These are phyloP conservation scores for Rostrohypoxylon terebratum DNA, from an alignment of 495 filamentous ascomycete genomes.

Conservation along the genomic window DNA sequence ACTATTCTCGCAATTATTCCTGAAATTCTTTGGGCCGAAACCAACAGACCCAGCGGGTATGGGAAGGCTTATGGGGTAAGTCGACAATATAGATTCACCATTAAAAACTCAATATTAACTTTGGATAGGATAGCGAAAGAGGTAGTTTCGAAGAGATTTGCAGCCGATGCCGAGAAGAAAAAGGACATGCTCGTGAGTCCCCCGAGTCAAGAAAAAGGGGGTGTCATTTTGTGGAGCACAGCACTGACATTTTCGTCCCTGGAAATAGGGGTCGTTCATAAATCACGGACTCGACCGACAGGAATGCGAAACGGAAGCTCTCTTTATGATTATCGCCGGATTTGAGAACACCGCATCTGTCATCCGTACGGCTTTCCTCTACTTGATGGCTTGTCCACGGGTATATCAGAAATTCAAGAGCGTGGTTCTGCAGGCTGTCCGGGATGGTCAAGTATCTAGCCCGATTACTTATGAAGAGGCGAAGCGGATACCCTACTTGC, in stretches of 20 bases:
- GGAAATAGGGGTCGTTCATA: conserved; percentile 12
- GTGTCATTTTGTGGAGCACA: neutral
- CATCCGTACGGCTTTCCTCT: conserved; percentile 3
- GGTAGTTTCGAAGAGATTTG: neutral
- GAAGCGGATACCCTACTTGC: conserved; percentile 10
- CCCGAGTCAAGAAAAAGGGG: neutral
- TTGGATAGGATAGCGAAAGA: neutral
- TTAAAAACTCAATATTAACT: neutral
- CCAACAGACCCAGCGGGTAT: neutral
- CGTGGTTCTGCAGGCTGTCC: conserved; percentile 1
- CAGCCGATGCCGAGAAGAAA: neutral
- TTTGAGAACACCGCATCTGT: conserved; percentile 10
- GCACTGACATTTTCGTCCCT: neutral
- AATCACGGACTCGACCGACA: conserved; percentile 10
- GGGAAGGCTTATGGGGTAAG: conserved; percentile 11
- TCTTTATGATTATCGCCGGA: conserved; percentile 15
- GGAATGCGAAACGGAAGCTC: conserved; percentile 12
- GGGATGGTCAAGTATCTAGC: neutral
- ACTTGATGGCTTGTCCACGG: conserved; percentile 10
- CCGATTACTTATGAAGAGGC: conserved; percentile 8
- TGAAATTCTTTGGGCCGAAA: conserved; percentile 8
- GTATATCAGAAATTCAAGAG: conserved; percentile 15
- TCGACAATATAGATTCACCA: neutral
- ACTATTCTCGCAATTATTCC: neutral
- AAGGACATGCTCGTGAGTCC: conserved; percentile 11